These are phyloP conservation scores for Eucalyptus regnans DNA, from an alignment of 345 rosid species.

Conservation along the genomic window DNA sequence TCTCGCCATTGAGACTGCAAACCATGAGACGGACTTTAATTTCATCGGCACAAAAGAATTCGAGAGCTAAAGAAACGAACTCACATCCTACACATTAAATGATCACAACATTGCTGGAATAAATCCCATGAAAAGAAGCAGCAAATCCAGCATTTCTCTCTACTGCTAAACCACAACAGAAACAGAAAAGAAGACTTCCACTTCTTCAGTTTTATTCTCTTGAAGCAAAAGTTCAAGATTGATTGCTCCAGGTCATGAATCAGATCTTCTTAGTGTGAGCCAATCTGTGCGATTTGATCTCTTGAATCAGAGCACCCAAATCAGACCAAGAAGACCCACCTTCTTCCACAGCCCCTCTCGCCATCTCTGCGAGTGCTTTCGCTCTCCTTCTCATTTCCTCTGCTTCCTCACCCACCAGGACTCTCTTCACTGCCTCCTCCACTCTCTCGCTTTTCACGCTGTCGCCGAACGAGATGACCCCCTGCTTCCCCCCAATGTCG, in stretches of 20 bases:
- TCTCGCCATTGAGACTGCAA: background rate
- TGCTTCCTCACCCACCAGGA: slow-evolving; percentile 35
- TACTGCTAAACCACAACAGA: background rate
- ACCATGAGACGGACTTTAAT: background rate
- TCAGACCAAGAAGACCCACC: slow-evolving; percentile 29
- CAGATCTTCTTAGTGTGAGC: background rate
- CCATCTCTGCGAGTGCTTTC: background rate
- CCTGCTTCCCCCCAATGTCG: slow-evolving; percentile 23
- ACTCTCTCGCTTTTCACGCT: slow-evolving; percentile 16
- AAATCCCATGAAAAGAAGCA: background rate
- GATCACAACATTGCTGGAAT: background rate
- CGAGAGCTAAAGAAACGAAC: background rate
- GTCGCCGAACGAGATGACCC: background rate
- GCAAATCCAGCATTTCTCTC: background rate
- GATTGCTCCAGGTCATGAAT: background rate
- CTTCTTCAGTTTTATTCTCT: background rate
- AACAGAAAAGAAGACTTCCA: background rate
- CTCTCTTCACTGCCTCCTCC: slow-evolving; percentile 19
- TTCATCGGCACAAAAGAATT: background rate
- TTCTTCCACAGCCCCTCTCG: slow-evolving; percentile 18
- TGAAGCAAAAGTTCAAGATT: background rate
- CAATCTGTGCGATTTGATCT: background rate
- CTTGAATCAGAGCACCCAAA: slow-evolving; percentile 5
- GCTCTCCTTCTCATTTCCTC: slow-evolving; percentile 22
- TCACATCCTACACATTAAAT: background rate